Base-by-base conservation (phyloP, 352 stramenopile species). In the Pythium rhizo-oryzae region DNA sequence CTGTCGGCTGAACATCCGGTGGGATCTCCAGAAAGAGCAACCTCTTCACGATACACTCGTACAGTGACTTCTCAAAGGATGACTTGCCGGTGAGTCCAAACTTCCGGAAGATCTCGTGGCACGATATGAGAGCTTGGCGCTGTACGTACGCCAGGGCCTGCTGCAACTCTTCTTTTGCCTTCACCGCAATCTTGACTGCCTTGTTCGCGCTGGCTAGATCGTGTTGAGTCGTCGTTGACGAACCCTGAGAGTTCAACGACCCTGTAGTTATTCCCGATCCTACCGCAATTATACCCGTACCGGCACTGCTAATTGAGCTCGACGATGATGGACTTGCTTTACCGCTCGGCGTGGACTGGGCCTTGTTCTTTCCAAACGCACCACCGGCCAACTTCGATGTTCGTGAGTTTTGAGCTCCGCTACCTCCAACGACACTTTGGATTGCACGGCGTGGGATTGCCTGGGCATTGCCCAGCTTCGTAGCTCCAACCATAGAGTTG, bases 21-120 rank as follows among this genome's bases (percentile, higher is more conserved):
- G 84, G 84, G 25, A 93, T 92, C 55, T 96, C 88, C 7, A 96
- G 66, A 59, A 96, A 94, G n/a, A 96, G 65, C 15, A 96, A 56
- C 47, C 92, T 93, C 47, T 91, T 91, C 18, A 96, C 86, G 23
- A 93, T 89, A 6, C 61, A 74, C 68, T 92, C 80, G 65, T 93
- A 96, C 13, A 96, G 68, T 53, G 84, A 82, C 37, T 91, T 92
- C 56, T 93, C 87, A 47, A 94, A 89, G 0, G 86, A 75, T 2
- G 86, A 87, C 21, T 83, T 78, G 0, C 84, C 83, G 47, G 67
- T 87, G n/a, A 91, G 76, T 2, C 75, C 78, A 51, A 90, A 92
- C 39, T 91, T 82, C 49, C 76, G 76, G 30, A 94, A 80, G 9
- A 96, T 80, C 46, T 92, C 84, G 47, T 78, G 79, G 43, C 88